Evolutionary conservation across 768 basidiomycete species (phyloP).

Genomic region (Fomitopsis serialis): DNA sequence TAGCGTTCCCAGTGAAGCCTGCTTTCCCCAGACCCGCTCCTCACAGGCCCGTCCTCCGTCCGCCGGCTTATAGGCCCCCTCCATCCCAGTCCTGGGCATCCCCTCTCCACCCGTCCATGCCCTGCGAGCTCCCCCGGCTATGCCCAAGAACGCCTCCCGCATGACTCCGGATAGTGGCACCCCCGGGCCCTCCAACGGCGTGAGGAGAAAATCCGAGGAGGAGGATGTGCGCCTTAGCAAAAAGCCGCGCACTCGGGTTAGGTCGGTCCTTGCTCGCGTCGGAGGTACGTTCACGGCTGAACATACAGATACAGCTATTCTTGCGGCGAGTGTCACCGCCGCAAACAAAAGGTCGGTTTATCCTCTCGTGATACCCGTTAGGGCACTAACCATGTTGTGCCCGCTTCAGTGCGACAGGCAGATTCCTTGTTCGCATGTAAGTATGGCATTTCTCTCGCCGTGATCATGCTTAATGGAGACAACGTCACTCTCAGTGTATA

Average conservation of each 20-base stretch:
- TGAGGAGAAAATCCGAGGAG: conserved; percentile 63
- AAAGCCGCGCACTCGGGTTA: conserved; percentile 70
- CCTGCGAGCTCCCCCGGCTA: neutral
- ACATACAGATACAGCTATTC: conserved; percentile 50
- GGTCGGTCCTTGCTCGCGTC: conserved; percentile 35
- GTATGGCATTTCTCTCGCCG: conserved; percentile 13
- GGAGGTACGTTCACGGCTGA: neutral
- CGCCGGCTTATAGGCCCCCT: neutral
- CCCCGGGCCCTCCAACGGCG: conserved; percentile 33
- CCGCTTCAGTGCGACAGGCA: conserved; percentile 72
- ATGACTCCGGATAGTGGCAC: conserved; percentile 11
- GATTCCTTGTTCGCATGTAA: conserved; percentile 78
- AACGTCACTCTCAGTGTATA: conserved; percentile 47
- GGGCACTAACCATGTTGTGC: conserved; percentile 9
- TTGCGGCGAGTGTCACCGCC: conserved; percentile 82
- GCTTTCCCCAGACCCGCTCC: neutral
- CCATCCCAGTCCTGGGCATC: neutral
- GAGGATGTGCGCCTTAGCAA: conserved; percentile 49
- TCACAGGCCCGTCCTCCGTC: neutral
- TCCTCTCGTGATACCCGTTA: neutral
- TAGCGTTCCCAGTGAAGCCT: neutral
- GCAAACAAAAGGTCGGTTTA: conserved; percentile 72
- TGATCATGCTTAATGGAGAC: conserved; percentile 1
- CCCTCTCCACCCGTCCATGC: neutral
- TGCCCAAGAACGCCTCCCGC: conserved; percentile 11